Evolutionary conservation across 192 early-diverging fungal genomes (phyloP).

Genomic region (Radiomyces spectabilis): DNA sequence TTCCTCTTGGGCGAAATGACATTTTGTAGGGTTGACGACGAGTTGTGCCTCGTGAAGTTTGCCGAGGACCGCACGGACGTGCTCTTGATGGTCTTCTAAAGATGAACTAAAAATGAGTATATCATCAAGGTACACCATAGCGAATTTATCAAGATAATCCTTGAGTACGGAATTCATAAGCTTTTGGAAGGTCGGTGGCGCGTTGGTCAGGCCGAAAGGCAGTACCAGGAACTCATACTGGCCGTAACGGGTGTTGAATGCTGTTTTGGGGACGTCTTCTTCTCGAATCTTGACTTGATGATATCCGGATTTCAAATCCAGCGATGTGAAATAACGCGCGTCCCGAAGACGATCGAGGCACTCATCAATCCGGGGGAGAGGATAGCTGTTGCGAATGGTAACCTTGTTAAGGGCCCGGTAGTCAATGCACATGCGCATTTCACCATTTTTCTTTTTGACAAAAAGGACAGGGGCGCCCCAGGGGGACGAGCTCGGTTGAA

Average conservation of each 20-base stretch:
- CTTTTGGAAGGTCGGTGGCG: conserved; percentile 8
- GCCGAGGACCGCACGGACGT: conserved; percentile 6
- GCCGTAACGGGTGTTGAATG: conserved; percentile 15
- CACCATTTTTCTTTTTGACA: conserved; percentile 31
- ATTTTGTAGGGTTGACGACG: conserved; percentile 2
- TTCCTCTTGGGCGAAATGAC: background rate
- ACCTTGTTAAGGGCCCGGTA: conserved; percentile 38
- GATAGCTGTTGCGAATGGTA: conserved; percentile 38
- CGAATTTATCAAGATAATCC: conserved; percentile 2
- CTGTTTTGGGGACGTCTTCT: conserved; percentile 27
- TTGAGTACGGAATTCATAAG: conserved; percentile 4
- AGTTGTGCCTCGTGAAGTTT: background rate
- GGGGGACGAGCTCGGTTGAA: too few relatives aligned
- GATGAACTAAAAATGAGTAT: conserved; percentile 28
- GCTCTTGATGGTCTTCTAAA: conserved; percentile 24
- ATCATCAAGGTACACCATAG: conserved; percentile 36
- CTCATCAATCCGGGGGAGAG: conserved; percentile 42
- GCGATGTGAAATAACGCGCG: conserved; percentile 25
- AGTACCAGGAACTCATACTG: conserved; percentile 12
- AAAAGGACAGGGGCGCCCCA: conserved; percentile 29
- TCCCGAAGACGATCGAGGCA: conserved; percentile 22
- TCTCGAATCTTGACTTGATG: conserved; percentile 31
- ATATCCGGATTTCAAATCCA: conserved; percentile 37
- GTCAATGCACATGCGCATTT: conserved; percentile 28
- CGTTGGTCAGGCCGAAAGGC: conserved; percentile 25